Evolutionary conservation across 2,329 filamentous ascomycete species (phyloP).

Genomic region (Fusarium abutilonis): DNA sequence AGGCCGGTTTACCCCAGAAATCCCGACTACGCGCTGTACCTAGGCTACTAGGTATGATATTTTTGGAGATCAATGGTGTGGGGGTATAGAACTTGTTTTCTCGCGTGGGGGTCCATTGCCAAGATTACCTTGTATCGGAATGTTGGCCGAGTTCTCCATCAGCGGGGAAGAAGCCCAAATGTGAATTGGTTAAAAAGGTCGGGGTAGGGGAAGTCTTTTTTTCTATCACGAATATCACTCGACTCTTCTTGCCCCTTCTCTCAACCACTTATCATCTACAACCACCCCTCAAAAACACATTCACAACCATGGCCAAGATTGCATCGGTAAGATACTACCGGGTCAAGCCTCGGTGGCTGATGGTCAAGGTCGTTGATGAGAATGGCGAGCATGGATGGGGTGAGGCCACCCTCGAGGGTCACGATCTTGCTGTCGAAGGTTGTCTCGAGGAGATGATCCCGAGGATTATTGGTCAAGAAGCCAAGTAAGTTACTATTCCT

Average conservation of each 20-base stretch:
- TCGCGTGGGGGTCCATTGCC: constrained; percentile 9
- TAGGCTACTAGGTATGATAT: too few relatives aligned
- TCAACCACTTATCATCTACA: too few relatives aligned
- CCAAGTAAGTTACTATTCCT: constrained; percentile 63
- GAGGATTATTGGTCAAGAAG: constrained; percentile 72
- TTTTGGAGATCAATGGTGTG: not conserved
- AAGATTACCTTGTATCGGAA: not conserved
- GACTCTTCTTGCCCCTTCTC: not conserved
- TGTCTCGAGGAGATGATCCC: constrained; percentile 73
- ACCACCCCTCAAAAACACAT: too few relatives aligned
- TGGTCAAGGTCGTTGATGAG: constrained; percentile 79
- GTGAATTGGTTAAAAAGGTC: constrained; percentile 2
- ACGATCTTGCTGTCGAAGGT: constrained; percentile 78
- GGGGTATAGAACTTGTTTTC: constrained; percentile 1
- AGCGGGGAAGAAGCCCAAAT: constrained; percentile 6
- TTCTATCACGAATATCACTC: not conserved
- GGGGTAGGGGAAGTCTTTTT: not conserved
- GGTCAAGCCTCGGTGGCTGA: constrained; percentile 78
- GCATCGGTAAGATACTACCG: constrained; percentile 74
- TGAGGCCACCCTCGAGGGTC: constrained; percentile 77
- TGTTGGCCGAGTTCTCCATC: not conserved
- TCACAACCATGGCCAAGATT: constrained; percentile 48
- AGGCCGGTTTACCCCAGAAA: not conserved
- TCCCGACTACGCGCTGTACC: not conserved
- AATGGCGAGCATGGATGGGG: constrained; percentile 75